Base-by-base conservation (phyloP, 768 basidiomycete species). In the Leccinellum rugosiceps region DNA sequence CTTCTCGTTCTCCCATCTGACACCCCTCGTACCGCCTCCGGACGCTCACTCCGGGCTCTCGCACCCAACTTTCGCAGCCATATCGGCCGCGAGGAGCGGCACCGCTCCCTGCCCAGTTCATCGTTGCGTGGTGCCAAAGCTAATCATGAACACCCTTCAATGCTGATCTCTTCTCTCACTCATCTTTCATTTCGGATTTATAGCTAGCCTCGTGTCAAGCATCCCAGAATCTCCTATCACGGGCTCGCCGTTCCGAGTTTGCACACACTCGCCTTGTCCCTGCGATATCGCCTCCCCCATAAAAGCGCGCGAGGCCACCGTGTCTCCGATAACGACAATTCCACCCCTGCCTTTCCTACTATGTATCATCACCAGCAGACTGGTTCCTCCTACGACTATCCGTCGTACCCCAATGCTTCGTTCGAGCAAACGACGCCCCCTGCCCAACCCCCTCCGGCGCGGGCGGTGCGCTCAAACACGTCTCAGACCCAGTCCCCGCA, bases 301-400 rank as follows among this genome's bases (percentile, higher is more conserved):
- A 70, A 70, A 69, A 68, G 68, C 72, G 57, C 67, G 59, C 35
- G 23, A 55, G 54, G 52, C 57, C 59, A 58, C 63, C 60, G 58
- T 59, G 57, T 53, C 47, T 59, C 62, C 62, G 57, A 45, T 58
- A 49, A 19, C 61, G 53, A 50, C 41, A 41, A 41, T 41, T 45
- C 58, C 62, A 80, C 80, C 80, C 76, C 82, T 35, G 73, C 82
- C 44, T 81, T 82, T 5, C 46, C 75, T 77, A 52, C 76, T 65
- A 74, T 83, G 69, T 86, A 87, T 68, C 77, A 78, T 53, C 72
- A 77, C 57, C 74, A 79, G 52, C 77, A 75, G 19, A 75, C 75
- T 32, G 68, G 73, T 35, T 75, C 75, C 55, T 63, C 75, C 57
- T 86, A 87, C 67, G 81, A 80, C 60, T 84, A 83, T 67, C 49